Conservation (phyloP, 352 stramenopile genomes). For the Thraustotheca clavata region DNA sequence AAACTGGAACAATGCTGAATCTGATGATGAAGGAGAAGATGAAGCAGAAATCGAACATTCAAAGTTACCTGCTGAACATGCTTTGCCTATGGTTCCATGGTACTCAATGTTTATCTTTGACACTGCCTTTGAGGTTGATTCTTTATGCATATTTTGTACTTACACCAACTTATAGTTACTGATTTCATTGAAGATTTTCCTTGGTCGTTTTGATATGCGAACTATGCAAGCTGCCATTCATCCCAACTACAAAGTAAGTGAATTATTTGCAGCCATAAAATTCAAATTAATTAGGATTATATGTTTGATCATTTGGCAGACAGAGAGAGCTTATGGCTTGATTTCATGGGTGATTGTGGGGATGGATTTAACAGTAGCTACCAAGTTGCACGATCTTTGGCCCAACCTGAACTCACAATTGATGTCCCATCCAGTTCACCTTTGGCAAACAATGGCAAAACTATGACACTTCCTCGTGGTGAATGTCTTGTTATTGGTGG, state of each 20-base stretch:
- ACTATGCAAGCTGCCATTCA: constrained; percentile 84
- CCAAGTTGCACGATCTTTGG: constrained; percentile 86
- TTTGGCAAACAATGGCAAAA: constrained; percentile 24
- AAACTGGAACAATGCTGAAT: constrained; percentile 47
- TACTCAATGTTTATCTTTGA: constrained; percentile 91
- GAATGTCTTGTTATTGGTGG: constrained; percentile 87
- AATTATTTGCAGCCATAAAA: not conserved
- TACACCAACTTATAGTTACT: constrained; percentile 37
- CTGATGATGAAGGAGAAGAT: constrained; percentile 43
- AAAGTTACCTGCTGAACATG: constrained; percentile 55
- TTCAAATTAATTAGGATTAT: constrained; percentile 34
- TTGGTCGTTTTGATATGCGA: constrained; percentile 83
- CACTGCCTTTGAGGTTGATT: constrained; percentile 65
- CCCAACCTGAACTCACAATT: constrained; percentile 80
- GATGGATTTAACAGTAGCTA: constrained; percentile 93
- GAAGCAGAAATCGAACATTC: constrained; percentile 33
- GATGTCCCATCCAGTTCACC: constrained; percentile 28
- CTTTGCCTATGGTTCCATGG: constrained; percentile 90
- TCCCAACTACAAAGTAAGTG: constrained; percentile 26
- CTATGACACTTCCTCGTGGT: constrained; percentile 61
- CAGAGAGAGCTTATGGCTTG: constrained; percentile 85
- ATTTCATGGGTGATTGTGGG: constrained; percentile 91
- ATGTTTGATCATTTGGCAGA: constrained; percentile 73
- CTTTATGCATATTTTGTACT: not conserved
- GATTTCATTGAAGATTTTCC: constrained; percentile 90